Evolutionary conservation across 495 filamentous ascomycete species (phyloP).

Genomic region (Rhizodiscina lignyota): DNA sequence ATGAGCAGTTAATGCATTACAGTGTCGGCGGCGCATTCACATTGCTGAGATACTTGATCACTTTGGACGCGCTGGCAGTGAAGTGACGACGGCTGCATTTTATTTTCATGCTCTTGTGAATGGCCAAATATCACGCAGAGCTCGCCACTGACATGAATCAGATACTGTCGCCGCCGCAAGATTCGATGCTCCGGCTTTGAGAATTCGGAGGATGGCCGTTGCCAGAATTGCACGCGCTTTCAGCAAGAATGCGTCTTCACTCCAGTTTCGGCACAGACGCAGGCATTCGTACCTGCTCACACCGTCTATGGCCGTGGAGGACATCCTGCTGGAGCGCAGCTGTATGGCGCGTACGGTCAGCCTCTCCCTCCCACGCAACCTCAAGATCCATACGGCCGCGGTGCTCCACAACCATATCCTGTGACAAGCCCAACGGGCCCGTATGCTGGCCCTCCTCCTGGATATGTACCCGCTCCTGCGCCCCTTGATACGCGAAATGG

Average conservation of each 20-base stretch:
- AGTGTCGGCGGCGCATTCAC: too few species aligned
- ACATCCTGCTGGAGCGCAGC: constrained; percentile 22
- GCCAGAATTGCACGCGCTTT: constrained; percentile 65
- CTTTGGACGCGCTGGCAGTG: too few species aligned
- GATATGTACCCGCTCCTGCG: constrained; percentile 3
- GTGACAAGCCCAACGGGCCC: constrained; percentile 18
- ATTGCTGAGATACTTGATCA: too few species aligned
- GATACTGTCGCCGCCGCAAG: constrained; percentile 73
- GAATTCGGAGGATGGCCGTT: constrained; percentile 56
- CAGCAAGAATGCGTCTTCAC: constrained; percentile 79
- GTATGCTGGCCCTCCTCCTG: constrained; percentile 7
- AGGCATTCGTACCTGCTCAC: constrained; percentile 71
- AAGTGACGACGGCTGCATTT: too few species aligned
- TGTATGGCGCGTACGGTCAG: constrained; percentile 67
- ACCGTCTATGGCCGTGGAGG: constrained; percentile 29
- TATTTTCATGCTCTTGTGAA: too few species aligned
- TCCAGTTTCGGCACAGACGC: constrained; percentile 65
- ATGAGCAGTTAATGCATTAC: too few species aligned
- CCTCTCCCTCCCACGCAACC: constrained; percentile 41
- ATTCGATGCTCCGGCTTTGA: constrained; percentile 80
- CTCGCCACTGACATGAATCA: too few species aligned
- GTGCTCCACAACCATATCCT: constrained; percentile 10
- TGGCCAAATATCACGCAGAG: too few species aligned
- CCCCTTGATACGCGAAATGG: constrained; percentile 12
- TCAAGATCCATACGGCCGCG: constrained; percentile 24